Evolutionary conservation across 176 grass and related monocot genomes (phyloP).

Genomic region (Chloris gayana): DNA sequence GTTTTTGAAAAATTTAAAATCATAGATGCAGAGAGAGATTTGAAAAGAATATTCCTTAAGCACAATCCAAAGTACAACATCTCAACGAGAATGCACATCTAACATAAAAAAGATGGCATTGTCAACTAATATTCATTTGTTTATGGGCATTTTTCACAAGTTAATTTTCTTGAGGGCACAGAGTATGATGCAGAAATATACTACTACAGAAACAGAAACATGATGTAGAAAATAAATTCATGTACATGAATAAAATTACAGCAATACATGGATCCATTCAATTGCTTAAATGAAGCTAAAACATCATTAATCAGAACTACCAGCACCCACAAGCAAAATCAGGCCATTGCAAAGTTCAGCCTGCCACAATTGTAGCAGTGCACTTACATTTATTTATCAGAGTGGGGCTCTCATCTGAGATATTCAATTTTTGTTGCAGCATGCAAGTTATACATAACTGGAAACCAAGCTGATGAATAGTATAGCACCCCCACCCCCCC

Average conservation of each 20-base stretch:
- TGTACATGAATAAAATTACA: not conserved
- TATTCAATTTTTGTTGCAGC: not conserved
- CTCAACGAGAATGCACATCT: conserved; percentile 23
- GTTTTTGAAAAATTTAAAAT: not conserved
- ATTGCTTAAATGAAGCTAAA: conserved; percentile 18
- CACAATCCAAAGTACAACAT: conserved; percentile 5
- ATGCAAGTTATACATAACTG: not conserved
- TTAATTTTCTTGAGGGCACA: not conserved
- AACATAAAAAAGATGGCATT: not conserved
- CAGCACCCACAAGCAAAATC: conserved; percentile 8
- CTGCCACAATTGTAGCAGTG: not conserved
- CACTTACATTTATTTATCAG: not conserved
- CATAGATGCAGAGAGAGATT: no score
- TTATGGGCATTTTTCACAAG: not conserved
- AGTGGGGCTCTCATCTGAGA: not conserved
- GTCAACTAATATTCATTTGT: not conserved
- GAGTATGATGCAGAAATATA: not conserved
- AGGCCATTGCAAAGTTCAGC: conserved; percentile 12
- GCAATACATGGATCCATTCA: not conserved
- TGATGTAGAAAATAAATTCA: not conserved
- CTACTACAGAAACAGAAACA: not conserved
- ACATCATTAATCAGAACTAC: conserved; percentile 5
- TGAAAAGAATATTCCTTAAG: not conserved
- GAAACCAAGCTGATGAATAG: conserved; percentile 3
- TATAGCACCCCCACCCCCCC: no score